A percentile compares a stretch with the other conserved stretches of the same genome.
These are phyloP conservation scores for Suillus placidus DNA, from an alignment of 768 basidiomycete genomes.

Conservation along the genomic window DNA sequence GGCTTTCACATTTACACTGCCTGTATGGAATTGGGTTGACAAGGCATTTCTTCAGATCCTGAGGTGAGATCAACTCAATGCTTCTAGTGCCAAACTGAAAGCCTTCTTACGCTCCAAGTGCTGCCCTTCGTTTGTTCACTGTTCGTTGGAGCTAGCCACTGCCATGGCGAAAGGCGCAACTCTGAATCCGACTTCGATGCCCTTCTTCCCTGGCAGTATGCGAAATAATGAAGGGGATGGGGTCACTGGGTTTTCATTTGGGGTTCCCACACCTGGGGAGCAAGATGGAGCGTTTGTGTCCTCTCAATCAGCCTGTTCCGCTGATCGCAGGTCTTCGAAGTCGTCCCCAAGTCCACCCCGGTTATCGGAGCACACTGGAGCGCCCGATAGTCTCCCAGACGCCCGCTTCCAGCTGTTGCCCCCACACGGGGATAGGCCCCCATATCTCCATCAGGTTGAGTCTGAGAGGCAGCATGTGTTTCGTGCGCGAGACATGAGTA, in stretches of 20 bases:
- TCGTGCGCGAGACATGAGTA: slow-evolving; percentile 51
- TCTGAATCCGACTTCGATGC: slow-evolving; percentile 80
- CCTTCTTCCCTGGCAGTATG: slow-evolving; percentile 75
- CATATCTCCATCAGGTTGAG: slow-evolving; percentile 50
- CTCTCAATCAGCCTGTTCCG: slow-evolving; percentile 58
- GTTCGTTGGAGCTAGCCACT: slow-evolving; percentile 21
- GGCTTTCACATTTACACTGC: slow-evolving; percentile 5
- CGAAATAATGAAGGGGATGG: slow-evolving; percentile 61
- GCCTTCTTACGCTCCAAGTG: slow-evolving; percentile 16
- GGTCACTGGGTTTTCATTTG: slow-evolving; percentile 45
- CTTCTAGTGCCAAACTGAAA: slow-evolving; percentile 3
- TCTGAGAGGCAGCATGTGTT: slow-evolving; percentile 44
- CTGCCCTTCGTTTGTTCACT: slow-evolving; percentile 25
- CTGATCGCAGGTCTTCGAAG: slow-evolving; percentile 66
- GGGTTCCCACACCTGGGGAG: slow-evolving; percentile 48
- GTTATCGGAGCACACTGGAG: slow-evolving; percentile 30
- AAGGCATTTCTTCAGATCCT: slow-evolving; percentile 12
- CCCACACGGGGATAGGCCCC: slow-evolving; percentile 46
- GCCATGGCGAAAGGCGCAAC: slow-evolving; percentile 76
- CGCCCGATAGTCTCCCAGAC: slow-evolving; percentile 24
- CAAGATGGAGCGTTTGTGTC: slow-evolving; percentile 53
- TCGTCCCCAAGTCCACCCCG: slow-evolving; percentile 69
- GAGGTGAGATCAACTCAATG: slow-evolving; percentile 25
- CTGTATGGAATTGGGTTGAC: slow-evolving; percentile 35
- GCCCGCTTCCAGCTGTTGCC: slow-evolving; percentile 41